Conservation (phyloP, 2,329 filamentous ascomycete species). For the Calonectria montana region DNA sequence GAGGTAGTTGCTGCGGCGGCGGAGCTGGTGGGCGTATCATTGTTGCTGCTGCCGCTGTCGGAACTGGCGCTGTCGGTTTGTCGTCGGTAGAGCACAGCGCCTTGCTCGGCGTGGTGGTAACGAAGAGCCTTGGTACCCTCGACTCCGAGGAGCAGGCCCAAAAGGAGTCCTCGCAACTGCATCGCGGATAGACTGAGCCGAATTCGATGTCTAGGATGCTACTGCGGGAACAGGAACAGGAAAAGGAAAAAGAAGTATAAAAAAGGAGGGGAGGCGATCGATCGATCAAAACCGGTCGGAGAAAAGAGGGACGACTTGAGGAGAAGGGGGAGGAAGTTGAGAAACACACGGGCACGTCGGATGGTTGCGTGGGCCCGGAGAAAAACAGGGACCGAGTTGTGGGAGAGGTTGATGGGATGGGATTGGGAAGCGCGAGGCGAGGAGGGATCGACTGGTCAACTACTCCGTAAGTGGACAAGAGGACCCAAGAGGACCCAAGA, state of each 20-base stretch:
- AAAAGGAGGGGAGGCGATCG: constrained; percentile 16
- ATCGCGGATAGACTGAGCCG: constrained; percentile 27
- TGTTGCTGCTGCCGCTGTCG: constrained; percentile 11
- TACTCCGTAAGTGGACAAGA: background rate
- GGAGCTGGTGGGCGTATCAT: constrained; percentile 7
- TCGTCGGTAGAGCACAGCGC: constrained; percentile 24
- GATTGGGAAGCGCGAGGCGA: background rate
- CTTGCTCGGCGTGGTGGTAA: constrained; percentile 7
- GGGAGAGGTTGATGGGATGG: background rate
- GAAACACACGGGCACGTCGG: constrained; percentile 29
- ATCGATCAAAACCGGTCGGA: constrained; percentile 27
- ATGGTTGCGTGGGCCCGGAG: constrained; percentile 27
- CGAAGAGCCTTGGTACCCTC: constrained; percentile 33
- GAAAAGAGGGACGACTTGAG: constrained; percentile 18
- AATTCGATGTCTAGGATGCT: constrained; percentile 17
- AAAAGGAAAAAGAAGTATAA: background rate
- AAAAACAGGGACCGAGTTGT: constrained; percentile 34
- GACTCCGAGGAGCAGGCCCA: constrained; percentile 40
- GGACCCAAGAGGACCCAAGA: background rate
- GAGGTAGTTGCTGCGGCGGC: constrained; percentile 23
- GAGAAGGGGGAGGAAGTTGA: constrained; percentile 17
- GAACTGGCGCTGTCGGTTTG: constrained; percentile 12
- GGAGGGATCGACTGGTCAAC: background rate
- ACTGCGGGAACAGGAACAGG: background rate
- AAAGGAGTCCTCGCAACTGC: constrained; percentile 39